Conservation (phyloP, 2,329 filamentous ascomycete genomes). For the Xylariaceae sp. region DNA sequence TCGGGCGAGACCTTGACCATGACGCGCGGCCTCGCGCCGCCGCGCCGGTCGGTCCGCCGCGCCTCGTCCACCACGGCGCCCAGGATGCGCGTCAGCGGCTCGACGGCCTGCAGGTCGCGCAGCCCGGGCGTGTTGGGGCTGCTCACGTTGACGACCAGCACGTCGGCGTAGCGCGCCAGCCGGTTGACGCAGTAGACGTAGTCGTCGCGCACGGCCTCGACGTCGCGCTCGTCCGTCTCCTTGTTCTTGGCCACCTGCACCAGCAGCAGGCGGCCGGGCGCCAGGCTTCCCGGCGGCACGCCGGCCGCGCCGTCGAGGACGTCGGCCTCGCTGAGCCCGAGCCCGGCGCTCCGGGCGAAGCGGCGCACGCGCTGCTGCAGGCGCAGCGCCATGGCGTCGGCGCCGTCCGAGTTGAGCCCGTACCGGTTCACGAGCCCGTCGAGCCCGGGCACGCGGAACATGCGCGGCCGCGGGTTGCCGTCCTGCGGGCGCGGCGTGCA, state of each 20-base stretch:
- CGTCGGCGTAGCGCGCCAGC: conserved; percentile 81
- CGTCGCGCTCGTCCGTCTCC: conserved; percentile 74
- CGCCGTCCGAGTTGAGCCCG: conserved; percentile 86
- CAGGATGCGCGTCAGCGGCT: conserved; percentile 74
- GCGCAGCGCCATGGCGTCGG: conserved; percentile 74
- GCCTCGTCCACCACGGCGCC: conserved; percentile 77
- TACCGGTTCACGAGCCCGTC: conserved; percentile 93
- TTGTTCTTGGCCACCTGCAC: conserved; percentile 99
- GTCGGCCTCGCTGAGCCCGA: conserved; percentile 64
- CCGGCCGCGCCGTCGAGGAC: conserved; percentile 70
- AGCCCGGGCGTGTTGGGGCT: conserved; percentile 93
- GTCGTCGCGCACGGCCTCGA: conserved; percentile 69
- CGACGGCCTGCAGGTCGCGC: conserved; percentile 75
- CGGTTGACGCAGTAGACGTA: conserved; percentile 86
- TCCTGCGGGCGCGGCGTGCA: conserved; percentile 80
- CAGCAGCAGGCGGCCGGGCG: conserved; percentile 67
- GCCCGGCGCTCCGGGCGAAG: conserved; percentile 64
- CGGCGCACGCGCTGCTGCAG: conserved; percentile 70
- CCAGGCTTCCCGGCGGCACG: conserved; percentile 77
- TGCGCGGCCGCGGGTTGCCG: conserved; percentile 80
- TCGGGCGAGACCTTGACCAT: conserved; percentile 99
- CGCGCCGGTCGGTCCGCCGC: conserved; percentile 57
- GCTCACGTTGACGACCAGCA: conserved; percentile 96
- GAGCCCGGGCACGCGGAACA: conserved; percentile 77
- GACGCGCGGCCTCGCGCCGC: conserved; percentile 68